Evolutionary conservation across 148 eudicot species (phyloP).

Genomic region (Nepenthes gracilis): DNA sequence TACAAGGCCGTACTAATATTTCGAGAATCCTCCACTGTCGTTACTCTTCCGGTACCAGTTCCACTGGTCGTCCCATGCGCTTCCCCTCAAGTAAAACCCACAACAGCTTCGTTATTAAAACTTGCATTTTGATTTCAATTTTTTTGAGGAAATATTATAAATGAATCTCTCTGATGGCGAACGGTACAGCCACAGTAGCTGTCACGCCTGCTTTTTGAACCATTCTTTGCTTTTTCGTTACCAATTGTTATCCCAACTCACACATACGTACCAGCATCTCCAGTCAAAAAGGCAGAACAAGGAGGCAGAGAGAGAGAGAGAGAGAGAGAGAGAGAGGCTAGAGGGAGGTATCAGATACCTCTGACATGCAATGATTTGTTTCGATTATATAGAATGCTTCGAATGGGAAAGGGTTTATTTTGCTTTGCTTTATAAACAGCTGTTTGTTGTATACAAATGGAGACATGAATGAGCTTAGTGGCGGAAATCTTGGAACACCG

Average conservation of each 20-base stretch:
- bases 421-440: background rate
- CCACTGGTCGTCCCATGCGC: too few relatives aligned
- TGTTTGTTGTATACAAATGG: background rate
- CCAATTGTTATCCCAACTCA: background rate
- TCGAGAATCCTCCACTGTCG: background rate
- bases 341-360: slow-evolving; percentile 2
- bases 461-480: background rate
- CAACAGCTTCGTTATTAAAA: too few relatives aligned
- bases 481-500: too few relatives aligned
- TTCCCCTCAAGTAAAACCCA: too few relatives aligned
- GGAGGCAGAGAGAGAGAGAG: too few relatives aligned
- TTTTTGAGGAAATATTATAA: too few relatives aligned
- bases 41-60: background rate
- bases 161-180: too few relatives aligned
- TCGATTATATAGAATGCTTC: background rate
- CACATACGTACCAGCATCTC: too few relatives aligned
- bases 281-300: too few relatives aligned
- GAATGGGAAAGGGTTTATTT: background rate
- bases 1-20: background rate
- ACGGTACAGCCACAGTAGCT: background rate
- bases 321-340: too few relatives aligned
- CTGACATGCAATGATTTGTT: slow-evolving; percentile 20
- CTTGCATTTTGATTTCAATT: too few relatives aligned
- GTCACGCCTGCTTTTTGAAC: slow-evolving; percentile 16
- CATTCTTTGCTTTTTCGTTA: slow-evolving; percentile 4